These are phyloP conservation scores for Cephalotrichum gorgonifer DNA, from an alignment of 2,329 filamentous ascomycete genomes.

Conservation along the genomic window DNA sequence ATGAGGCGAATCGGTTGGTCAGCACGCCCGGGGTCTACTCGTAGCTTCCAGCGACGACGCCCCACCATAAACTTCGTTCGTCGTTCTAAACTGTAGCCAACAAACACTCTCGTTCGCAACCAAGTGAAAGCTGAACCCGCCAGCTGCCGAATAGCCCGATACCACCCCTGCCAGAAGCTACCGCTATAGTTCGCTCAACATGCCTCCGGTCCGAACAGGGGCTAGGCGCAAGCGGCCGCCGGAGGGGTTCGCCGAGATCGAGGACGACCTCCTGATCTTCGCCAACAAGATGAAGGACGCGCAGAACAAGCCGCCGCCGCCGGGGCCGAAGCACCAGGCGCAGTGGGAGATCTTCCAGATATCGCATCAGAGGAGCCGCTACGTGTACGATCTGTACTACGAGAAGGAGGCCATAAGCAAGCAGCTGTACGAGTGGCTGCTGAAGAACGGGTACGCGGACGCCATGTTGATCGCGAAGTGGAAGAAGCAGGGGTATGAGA, in stretches of 20 bases:
- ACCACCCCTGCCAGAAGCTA: background rate
- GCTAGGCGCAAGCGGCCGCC: slow-evolving; percentile 75
- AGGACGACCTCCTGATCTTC: slow-evolving; percentile 78
- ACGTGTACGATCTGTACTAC: slow-evolving; percentile 97
- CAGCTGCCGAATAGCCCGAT: background rate
- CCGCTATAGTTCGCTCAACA: slow-evolving; percentile 21
- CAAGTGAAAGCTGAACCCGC: background rate
- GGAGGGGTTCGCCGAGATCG: slow-evolving; percentile 79
- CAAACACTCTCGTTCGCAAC: background rate
- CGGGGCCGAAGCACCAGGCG: slow-evolving; percentile 74
- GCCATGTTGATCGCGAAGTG: slow-evolving; percentile 95
- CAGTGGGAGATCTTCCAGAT: slow-evolving; percentile 98
- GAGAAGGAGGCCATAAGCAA: slow-evolving; percentile 93
- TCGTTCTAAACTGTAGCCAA: background rate
- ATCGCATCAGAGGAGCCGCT: slow-evolving; percentile 79
- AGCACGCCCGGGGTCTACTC: too few relatives aligned
- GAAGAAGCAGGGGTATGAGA: slow-evolving; percentile 99
- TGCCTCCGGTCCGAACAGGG: slow-evolving; percentile 69
- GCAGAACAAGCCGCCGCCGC: slow-evolving; percentile 77
- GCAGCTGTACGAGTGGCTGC: slow-evolving; percentile 84
- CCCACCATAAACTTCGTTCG: background rate
- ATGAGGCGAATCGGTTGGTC: background rate
- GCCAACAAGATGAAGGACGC: slow-evolving; percentile 91
- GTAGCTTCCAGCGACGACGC: too few relatives aligned
- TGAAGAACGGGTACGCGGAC: slow-evolving; percentile 96